A percentile compares a stretch with the other conserved stretches of the same genome.
phyloP scores from a whole-genome alignment of 768 basidiomycete species.

The Trametes maxima region DNA sequence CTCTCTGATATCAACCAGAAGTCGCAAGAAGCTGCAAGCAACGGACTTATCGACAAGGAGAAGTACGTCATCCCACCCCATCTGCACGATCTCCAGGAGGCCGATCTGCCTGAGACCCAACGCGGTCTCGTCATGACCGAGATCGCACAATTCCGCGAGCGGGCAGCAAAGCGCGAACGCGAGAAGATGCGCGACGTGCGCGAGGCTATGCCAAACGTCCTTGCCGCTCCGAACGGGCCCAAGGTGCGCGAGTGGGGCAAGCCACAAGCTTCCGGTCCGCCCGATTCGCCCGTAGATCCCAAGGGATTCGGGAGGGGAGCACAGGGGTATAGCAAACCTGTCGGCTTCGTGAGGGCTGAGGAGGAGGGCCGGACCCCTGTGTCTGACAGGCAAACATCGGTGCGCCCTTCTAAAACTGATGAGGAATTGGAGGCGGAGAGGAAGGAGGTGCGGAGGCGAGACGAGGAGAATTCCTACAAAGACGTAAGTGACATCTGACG shows the following conservation, averaged over 20 bases:
- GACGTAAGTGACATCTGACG: slow-evolving; percentile 60
- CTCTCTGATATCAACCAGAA: slow-evolving; percentile 71
- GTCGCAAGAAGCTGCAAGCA: slow-evolving; percentile 75
- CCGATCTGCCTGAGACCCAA: slow-evolving; percentile 92
- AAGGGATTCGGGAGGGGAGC: slow-evolving; percentile 65
- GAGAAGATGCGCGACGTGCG: slow-evolving; percentile 85
- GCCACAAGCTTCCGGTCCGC: slow-evolving; percentile 39
- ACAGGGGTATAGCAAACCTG: slow-evolving; percentile 79
- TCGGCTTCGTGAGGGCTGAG: slow-evolving; percentile 80
- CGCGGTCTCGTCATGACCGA: slow-evolving; percentile 94
- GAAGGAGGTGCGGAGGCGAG: slow-evolving; percentile 70
- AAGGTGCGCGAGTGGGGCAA: slow-evolving; percentile 83
- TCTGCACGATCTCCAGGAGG: slow-evolving; percentile 93
- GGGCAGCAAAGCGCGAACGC: slow-evolving; percentile 86
- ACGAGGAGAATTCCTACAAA: slow-evolving; percentile 83
- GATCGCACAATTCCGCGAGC: slow-evolving; percentile 94
- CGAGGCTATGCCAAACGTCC: slow-evolving; percentile 43
- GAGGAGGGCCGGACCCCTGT: slow-evolving; percentile 39
- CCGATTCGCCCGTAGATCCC: slow-evolving; percentile 34
- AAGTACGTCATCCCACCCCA: slow-evolving; percentile 94
- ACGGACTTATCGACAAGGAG: slow-evolving; percentile 77
- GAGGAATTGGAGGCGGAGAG: slow-evolving; percentile 86
- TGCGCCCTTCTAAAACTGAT: slow-evolving; percentile 57
- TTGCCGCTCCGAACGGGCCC: slow-evolving; percentile 65
- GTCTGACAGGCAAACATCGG: slow-evolving; percentile 32